Evolutionary conservation across 306 rosid species (phyloP).

Genomic region (Cicer judaicum): DNA sequence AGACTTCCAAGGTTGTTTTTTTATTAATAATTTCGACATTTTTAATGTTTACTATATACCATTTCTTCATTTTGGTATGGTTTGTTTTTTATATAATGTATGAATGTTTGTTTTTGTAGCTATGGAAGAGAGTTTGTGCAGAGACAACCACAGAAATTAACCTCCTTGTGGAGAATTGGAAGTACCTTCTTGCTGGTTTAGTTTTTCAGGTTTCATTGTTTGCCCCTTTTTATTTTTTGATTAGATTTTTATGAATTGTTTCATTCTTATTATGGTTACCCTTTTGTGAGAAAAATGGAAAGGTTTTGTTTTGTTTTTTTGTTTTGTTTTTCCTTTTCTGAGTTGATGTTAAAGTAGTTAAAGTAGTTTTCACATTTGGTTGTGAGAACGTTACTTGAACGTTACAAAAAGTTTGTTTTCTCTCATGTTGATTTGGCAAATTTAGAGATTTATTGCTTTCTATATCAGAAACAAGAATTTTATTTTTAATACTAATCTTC

Average conservation of each 20-base stretch:
- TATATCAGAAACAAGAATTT: constrained; percentile 11
- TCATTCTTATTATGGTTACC: constrained; percentile 19
- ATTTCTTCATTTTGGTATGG: neutral
- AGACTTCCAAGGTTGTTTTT: constrained; percentile 79
- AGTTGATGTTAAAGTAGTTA: constrained; percentile 7
- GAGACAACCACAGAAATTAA: constrained; percentile 73
- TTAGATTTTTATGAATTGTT: constrained; percentile 18
- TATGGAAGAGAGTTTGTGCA: constrained; percentile 74
- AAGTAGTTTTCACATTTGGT: constrained; percentile 47
- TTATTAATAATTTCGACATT: neutral
- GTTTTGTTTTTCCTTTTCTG: constrained; percentile 10
- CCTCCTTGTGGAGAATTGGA: constrained; percentile 85
- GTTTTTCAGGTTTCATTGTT: constrained; percentile 66
- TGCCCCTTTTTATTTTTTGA: neutral
- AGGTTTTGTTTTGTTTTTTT: constrained; percentile 40
- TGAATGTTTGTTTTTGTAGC: constrained; percentile 57
- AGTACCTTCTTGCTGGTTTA: constrained; percentile 81
- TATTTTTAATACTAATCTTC: neutral
- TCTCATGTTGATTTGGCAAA: constrained; percentile 43
- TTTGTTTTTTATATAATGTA: constrained; percentile 22
- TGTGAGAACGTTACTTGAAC: constrained; percentile 44
- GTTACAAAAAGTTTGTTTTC: constrained; percentile 44
- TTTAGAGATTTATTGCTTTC: constrained; percentile 36
- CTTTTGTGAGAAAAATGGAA: constrained; percentile 31
- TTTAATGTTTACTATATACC: neutral